Conservation (phyloP, 768 basidiomycete species). For the Russula brevipes region DNA sequence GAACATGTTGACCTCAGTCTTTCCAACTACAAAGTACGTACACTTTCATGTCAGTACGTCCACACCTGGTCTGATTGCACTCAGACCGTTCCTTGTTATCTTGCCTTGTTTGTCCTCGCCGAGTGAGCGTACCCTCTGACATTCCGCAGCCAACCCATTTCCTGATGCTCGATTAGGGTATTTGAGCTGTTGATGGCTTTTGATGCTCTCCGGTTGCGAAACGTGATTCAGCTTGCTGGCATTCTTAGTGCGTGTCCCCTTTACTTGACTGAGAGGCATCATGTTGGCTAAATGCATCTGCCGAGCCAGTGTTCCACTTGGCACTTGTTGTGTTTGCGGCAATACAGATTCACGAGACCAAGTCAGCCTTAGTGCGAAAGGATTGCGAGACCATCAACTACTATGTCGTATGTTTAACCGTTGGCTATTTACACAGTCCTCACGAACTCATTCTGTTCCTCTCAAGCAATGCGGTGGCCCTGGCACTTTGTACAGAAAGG, state of each 20-base stretch:
- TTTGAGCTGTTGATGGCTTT: constrained; percentile 78
- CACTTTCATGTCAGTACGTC: not conserved
- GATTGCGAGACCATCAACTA: constrained; percentile 34
- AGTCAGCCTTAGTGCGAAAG: constrained; percentile 46
- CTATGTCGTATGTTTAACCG: constrained; percentile 38
- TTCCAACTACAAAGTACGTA: constrained; percentile 49
- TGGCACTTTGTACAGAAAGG: constrained; percentile 52
- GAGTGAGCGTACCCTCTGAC: constrained; percentile 46
- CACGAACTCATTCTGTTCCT: not conserved
- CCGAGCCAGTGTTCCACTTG: constrained; percentile 58
- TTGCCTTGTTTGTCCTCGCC: constrained; percentile 76
- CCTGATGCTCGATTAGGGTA: constrained; percentile 40
- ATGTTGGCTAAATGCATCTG: not conserved
- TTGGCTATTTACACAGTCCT: not conserved
- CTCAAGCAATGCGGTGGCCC: constrained; percentile 45
- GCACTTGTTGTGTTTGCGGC: constrained; percentile 70
- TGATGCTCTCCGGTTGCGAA: constrained; percentile 76
- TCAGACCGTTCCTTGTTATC: constrained; percentile 78
- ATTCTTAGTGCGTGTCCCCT: constrained; percentile 49
- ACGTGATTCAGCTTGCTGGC: constrained; percentile 72
- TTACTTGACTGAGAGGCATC: not conserved
- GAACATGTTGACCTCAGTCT: constrained; percentile 41
- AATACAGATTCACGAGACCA: constrained; percentile 76
- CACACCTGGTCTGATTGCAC: constrained; percentile 14
- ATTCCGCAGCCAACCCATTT: not conserved